Conservation (phyloP, 371 early-diverging fungal genomes). For the Lichtheimia ornata region DNA sequence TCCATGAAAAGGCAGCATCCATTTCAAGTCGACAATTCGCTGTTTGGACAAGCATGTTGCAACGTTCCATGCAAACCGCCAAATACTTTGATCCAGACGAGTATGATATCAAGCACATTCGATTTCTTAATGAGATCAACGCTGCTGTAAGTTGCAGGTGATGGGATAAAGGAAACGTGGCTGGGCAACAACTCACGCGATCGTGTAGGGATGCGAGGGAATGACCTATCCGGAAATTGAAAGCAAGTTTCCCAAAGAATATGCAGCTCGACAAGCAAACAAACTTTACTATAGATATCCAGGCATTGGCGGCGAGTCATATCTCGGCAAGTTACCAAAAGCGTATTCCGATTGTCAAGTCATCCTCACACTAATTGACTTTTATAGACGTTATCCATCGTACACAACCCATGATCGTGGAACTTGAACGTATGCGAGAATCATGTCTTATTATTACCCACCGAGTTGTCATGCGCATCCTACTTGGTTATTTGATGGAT, state of each 20-base stretch:
- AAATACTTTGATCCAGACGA: slow-evolving; percentile 70
- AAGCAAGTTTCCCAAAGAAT: slow-evolving; percentile 66
- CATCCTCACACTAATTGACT: not conserved
- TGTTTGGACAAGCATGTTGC: slow-evolving; percentile 80
- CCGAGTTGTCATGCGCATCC: slow-evolving; percentile 71
- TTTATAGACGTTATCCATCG: slow-evolving; percentile 80
- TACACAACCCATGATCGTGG: slow-evolving; percentile 80
- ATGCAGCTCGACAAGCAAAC: slow-evolving; percentile 60
- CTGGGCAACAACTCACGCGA: not conserved
- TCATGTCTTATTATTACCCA: slow-evolving; percentile 78
- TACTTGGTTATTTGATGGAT: slow-evolving; percentile 77
- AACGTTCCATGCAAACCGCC: slow-evolving; percentile 72
- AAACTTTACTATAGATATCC: slow-evolving; percentile 85
- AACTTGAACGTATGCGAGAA: slow-evolving; percentile 80
- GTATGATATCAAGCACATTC: slow-evolving; percentile 71
- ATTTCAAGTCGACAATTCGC: slow-evolving; percentile 46
- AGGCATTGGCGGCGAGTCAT: slow-evolving; percentile 85
- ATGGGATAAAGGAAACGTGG: not conserved
- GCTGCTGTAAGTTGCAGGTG: slow-evolving; percentile 59
- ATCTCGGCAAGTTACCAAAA: slow-evolving; percentile 36
- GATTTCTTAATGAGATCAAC: slow-evolving; percentile 83
- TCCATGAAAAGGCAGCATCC: slow-evolving; percentile 18
- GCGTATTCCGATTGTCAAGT: not conserved
- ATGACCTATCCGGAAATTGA: slow-evolving; percentile 73
- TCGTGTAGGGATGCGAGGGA: slow-evolving; percentile 39